Base-by-base conservation (phyloP, 352 stramenopile genomes). In the Phytopythium helicoides region DNA sequence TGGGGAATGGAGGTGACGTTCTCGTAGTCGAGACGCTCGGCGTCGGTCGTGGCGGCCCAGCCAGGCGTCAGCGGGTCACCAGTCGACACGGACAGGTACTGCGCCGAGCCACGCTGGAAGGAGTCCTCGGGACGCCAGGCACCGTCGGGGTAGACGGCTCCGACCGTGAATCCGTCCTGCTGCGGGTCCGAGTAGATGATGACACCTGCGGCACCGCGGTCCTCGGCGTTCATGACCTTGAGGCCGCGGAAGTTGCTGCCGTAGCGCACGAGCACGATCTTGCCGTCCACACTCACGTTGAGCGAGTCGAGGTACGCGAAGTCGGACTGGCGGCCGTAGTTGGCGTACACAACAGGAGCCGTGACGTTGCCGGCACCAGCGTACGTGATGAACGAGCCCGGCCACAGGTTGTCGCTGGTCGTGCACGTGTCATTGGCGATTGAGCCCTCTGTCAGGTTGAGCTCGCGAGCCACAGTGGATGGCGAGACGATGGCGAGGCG, bases 111-210 rank as follows among this genome's bases (percentile, higher is more conserved):
- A n/a, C 83, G 71, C 60, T 94, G 81, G 33, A 94, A 73, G 15
- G 67, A 69, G 10, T 56, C 66, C 18, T 65, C 47, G 21, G 78
- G 72, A 10, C 83, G 68, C 64, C 75, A 93, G 6, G 68, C 63
- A 11, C 83, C 83, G 14, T 84, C 60, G 1, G 83, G 83, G 60
- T 91, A 94, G 1, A 75, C 64, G 6, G 64, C 26, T 3, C 81
- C 81, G 11, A 62, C 51, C 15, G 45, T 58, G 47, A 76, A 91
- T 10, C 83, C 83, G 62, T 92, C 83, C 16, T 92, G 60, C 23
- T 64, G 51, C n/a, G 83, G 81, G 55, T 94, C 81, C 45, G 65
- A 85, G 64, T 89, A 94, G 54, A 94, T 86, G 1, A 94, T 51
- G 3, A 79, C 66, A 16, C 58, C 78, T 14, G 77, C 49, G 38